A percentile compares a stretch with the other conserved stretches of the same genome.
These are phyloP conservation scores for Celoporthe dispersa DNA, from an alignment of 2,329 filamentous ascomycete species.

Conservation along the genomic window DNA sequence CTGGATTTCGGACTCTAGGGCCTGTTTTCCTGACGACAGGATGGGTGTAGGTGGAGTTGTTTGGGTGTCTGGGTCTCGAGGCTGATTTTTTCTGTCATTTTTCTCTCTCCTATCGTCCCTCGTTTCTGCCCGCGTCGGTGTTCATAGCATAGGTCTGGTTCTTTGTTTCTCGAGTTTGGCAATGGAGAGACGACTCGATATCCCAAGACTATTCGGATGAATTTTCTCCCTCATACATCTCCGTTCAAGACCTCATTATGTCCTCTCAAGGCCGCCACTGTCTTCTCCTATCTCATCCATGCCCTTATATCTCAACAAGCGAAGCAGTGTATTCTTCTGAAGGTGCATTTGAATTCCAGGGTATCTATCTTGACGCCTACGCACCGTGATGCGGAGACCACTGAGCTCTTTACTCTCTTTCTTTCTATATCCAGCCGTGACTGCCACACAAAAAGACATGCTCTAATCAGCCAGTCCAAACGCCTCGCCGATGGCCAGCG, in stretches of 20 bases:
- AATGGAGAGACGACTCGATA: not conserved
- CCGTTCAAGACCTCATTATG: not conserved
- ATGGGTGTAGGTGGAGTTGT: not conserved
- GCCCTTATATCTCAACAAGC: not conserved
- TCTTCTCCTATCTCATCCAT: not conserved
- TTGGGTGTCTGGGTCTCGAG: not conserved
- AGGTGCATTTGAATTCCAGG: not conserved
- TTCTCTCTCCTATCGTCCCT: no score
- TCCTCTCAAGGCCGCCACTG: not conserved
- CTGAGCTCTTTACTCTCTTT: not conserved
- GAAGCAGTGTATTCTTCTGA: not conserved
- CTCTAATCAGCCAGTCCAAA: constrained; percentile 75
- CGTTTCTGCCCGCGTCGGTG: no score
- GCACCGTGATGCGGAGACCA: not conserved
- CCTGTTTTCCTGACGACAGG: not conserved
- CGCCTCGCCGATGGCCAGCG: constrained; percentile 78
- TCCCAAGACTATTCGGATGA: not conserved
- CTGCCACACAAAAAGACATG: not conserved
- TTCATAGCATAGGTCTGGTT: not conserved
- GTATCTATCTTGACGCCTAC: not conserved
- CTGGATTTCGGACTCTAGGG: constrained; percentile 28
- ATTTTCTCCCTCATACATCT: not conserved
- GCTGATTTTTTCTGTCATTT: not conserved
- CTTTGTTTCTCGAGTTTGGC: not conserved
- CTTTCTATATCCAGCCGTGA: constrained; percentile 4